Conservation (phyloP, 352 stramenopile species). For the Phytophthora capsici region DNA sequence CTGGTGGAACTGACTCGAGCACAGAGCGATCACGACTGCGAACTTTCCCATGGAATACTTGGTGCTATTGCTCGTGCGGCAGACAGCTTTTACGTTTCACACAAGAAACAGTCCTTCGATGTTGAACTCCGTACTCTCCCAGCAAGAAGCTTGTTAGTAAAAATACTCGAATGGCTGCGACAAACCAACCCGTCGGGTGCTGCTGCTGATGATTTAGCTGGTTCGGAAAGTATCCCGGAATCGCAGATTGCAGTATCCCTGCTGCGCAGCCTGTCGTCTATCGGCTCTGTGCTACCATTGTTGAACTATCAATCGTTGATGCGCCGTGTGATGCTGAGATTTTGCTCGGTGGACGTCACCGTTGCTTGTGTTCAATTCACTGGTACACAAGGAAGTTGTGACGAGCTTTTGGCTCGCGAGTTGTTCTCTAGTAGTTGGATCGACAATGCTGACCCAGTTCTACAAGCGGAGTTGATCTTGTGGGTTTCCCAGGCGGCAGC, state of each 20-base stretch:
- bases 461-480: slow-evolving; percentile 35
- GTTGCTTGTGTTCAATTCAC: slow-evolving; percentile 39
- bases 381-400: slow-evolving; percentile 46
- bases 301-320: slow-evolving; percentile 42
- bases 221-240: background rate
- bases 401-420: slow-evolving; percentile 35
- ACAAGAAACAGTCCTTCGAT: slow-evolving; percentile 64
- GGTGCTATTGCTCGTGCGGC: slow-evolving; percentile 40
- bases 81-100: slow-evolving; percentile 43
- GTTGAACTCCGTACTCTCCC: slow-evolving; percentile 46
- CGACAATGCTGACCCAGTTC: slow-evolving; percentile 10
- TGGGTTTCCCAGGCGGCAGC: slow-evolving; percentile 26
- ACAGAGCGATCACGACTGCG: background rate
- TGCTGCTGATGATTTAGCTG: background rate
- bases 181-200: slow-evolving; percentile 25
- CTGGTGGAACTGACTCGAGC: slow-evolving; percentile 34
- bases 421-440: slow-evolving; percentile 33
- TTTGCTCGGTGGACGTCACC: slow-evolving; percentile 35
- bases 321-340: slow-evolving; percentile 33
- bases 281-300: slow-evolving; percentile 33
- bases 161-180: slow-evolving; percentile 42
- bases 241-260: slow-evolving; percentile 27
- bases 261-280: slow-evolving; percentile 31
- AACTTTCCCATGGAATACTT: slow-evolving; percentile 22
- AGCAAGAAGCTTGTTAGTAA: slow-evolving; percentile 32